These are phyloP conservation scores for Geranium incanum DNA, from an alignment of 441 rosid species.

Conservation along the genomic window DNA sequence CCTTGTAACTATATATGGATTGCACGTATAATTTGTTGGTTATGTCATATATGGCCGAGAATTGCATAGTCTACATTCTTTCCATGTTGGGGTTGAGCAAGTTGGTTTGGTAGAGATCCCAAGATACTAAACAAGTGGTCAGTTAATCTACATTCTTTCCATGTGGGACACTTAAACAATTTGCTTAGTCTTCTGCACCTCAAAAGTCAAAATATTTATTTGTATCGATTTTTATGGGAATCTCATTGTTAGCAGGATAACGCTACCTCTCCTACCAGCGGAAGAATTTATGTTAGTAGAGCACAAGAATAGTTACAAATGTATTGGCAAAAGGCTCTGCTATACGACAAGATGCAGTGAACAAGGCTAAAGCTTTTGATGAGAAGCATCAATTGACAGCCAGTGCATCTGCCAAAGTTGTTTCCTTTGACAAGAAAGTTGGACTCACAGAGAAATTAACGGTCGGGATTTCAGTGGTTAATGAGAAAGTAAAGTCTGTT, in stretches of 20 bases:
- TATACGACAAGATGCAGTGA: constrained; percentile 80
- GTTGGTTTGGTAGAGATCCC: not conserved
- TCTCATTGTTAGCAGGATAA: constrained; percentile 36
- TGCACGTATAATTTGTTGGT: not conserved
- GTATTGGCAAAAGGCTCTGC: constrained; percentile 86
- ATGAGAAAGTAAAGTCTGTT: constrained; percentile 89
- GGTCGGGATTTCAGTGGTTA: constrained; percentile 81
- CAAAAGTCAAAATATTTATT: not conserved
- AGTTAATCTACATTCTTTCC: too few species aligned
- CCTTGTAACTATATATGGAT: not conserved
- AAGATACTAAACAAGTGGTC: too few species aligned
- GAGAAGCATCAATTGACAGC: constrained; percentile 81
- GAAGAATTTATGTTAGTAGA: constrained; percentile 63
- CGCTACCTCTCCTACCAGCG: constrained; percentile 37
- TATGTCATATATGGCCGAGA: not conserved
- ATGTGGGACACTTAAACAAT: too few species aligned
- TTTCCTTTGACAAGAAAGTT: constrained; percentile 70
- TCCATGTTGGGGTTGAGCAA: not conserved
- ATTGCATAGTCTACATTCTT: not conserved
- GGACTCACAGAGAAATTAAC: constrained; percentile 77
- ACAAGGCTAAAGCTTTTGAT: constrained; percentile 88
- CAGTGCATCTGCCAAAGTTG: constrained; percentile 79
- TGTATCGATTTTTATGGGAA: not conserved
- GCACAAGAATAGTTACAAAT: constrained; percentile 76
- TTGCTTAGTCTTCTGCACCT: constrained; percentile 8